A percentile compares a stretch with the other conserved stretches of the same genome.
Conservation (phyloP, 805 yeast genomes). For the Blastobotrys muscicola region DNA sequence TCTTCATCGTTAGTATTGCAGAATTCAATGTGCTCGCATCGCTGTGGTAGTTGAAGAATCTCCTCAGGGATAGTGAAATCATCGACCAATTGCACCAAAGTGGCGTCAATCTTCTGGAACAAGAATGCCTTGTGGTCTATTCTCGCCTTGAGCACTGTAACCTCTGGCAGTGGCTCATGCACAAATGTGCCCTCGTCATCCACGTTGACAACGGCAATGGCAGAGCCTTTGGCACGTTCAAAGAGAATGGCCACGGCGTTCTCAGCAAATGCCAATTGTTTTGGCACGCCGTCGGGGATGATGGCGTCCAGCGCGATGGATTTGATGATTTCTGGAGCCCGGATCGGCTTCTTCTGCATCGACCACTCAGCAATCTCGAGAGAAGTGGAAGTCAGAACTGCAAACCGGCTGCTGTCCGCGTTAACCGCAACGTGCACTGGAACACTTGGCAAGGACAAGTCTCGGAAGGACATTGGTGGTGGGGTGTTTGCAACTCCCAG, state of each 20-base stretch:
- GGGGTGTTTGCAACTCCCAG: conserved; percentile 80
- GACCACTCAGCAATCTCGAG: conserved; percentile 38
- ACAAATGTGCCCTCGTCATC: background rate
- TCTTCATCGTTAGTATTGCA: conserved; percentile 3
- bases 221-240: conserved; percentile 16
- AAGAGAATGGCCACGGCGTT: conserved; percentile 44
- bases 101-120: conserved; percentile 56
- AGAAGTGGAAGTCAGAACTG: conserved; percentile 42
- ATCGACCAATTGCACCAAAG: conserved; percentile 25
- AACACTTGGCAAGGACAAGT: conserved; percentile 43
- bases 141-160: conserved; percentile 46
- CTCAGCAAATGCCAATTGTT: conserved; percentile 57
- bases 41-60: conserved; percentile 43
- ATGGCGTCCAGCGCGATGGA: conserved; percentile 6
- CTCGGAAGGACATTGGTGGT: conserved; percentile 81
- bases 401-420: conserved; percentile 47
- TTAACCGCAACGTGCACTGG: conserved; percentile 60
- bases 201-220: conserved; percentile 18
- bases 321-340: conserved; percentile 9
- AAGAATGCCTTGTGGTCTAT: conserved; percentile 37
- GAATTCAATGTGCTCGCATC: conserved; percentile 42
- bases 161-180: conserved; percentile 34
- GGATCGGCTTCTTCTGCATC: conserved; percentile 6
- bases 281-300: conserved; percentile 8
- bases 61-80: too few relatives aligned